Percentiles rank a stretch among this genome's conserved stretches.
These are phyloP conservation scores for Lonicera japonica DNA, from an alignment of 129 eudicot genomes.

Conservation along the genomic window DNA sequence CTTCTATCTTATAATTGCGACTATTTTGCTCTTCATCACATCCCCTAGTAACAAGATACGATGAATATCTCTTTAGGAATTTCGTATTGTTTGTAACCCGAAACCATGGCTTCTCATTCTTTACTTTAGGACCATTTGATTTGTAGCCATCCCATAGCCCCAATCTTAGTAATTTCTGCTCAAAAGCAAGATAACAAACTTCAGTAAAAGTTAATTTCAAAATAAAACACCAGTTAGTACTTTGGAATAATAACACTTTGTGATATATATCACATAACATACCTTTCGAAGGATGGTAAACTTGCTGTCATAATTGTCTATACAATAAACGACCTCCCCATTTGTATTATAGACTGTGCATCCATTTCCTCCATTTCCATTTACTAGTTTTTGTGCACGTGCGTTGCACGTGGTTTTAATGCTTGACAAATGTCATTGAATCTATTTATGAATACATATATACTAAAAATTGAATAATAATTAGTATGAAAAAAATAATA, in stretches of 20 bases:
- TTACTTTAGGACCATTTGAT: slow-evolving; percentile 12
- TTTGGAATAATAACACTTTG: too few species aligned
- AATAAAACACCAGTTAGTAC: background rate
- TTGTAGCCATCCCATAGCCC: slow-evolving; percentile 60
- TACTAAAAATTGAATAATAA: too few species aligned
- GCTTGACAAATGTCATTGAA: too few species aligned
- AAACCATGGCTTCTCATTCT: slow-evolving; percentile 46
- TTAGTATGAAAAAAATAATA: too few species aligned
- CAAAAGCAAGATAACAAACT: background rate
- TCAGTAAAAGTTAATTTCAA: background rate
- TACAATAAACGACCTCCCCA: slow-evolving; percentile 54
- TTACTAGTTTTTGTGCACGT: too few species aligned
- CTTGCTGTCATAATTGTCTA: slow-evolving; percentile 57
- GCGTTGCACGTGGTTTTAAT: too few species aligned
- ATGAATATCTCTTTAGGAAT: slow-evolving; percentile 23
- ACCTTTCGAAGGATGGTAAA: slow-evolving; percentile 48
- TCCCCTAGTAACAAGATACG: slow-evolving; percentile 28
- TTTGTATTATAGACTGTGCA: slow-evolving; percentile 48
- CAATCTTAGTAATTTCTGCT: slow-evolving; percentile 35
- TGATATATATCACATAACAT: background rate
- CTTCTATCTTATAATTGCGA: slow-evolving; percentile 31
- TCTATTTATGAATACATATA: too few species aligned
- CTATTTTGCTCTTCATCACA: slow-evolving; percentile 15
- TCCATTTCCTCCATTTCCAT: slow-evolving; percentile 62
- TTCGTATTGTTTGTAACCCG: slow-evolving; percentile 36